These are phyloP conservation scores for Orbilia oligospora DNA, from an alignment of 2,329 filamentous ascomycete genomes.

Conservation along the genomic window DNA sequence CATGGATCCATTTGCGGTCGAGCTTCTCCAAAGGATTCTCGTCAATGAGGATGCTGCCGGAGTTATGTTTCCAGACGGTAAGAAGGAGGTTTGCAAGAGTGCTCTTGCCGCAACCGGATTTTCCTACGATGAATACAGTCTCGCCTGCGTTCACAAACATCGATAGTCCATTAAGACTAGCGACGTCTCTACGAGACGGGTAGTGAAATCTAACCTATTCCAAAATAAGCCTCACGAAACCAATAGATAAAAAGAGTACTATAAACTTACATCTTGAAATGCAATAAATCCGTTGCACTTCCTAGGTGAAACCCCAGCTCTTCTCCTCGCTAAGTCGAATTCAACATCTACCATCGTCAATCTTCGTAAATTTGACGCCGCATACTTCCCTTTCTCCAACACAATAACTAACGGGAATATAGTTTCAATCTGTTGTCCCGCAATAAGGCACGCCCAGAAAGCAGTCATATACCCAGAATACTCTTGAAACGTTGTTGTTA, in stretches of 20 bases:
- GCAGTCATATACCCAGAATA: conserved; percentile 74
- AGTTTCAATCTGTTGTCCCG: conserved; percentile 80
- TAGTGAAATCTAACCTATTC: conserved; percentile 84
- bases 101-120: conserved; percentile 92
- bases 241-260: not conserved
- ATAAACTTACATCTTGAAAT: conserved; percentile 76
- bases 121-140: conserved; percentile 85
- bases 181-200: conserved; percentile 76
- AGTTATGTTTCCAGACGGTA: conserved; percentile 78
- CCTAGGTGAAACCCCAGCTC: conserved; percentile 64
- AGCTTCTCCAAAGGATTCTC: conserved; percentile 75
- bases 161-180: conserved; percentile 74
- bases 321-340: conserved; percentile 34
- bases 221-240: not conserved
- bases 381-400: conserved; percentile 82
- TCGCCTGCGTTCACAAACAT: conserved; percentile 81
- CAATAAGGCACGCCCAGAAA: conserved; percentile 85
- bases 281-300: conserved; percentile 78
- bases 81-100: conserved; percentile 85
- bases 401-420: conserved; percentile 83
- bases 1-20: conserved; percentile 79
- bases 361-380: conserved; percentile 75
- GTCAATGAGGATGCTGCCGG: conserved; percentile 79
- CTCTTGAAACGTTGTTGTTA: conserved; percentile 75
- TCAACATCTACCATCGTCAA: conserved; percentile 53